Evolutionary conservation across 2,329 filamentous ascomycete genomes (phyloP), one percentile per base, ranked within the genome.

Genomic region (Neopestalotiopsis rosae): DNA sequence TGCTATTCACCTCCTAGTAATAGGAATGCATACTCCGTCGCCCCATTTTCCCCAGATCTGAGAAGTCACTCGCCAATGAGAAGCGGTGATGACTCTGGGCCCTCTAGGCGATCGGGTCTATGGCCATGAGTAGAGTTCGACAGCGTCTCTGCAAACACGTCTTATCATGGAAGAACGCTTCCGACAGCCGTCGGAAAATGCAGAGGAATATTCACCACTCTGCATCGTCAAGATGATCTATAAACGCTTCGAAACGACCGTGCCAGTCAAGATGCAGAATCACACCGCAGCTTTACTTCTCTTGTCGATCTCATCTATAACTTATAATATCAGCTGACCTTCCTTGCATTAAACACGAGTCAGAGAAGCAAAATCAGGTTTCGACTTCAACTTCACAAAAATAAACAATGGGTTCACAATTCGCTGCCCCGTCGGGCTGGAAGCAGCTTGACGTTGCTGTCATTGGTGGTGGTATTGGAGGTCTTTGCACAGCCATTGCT

Each of bases 401-500:
- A 38, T 38, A 17, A 28, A 62, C 5, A 52, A 66, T 66, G 64
- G 64, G 64, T 20, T 66, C 64, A 57, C 64, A 57, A 4, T 58
- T 58, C 28, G 17, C 32, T 17, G 64, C 28, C 52, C 30, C 42
- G 10, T 57, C 65, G 28, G 57, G 65, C 34, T 67, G 65, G 65
- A 67, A 52, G 38, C 52, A 59, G 24, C 65, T 67, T 9, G 57
- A 67, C 7, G 57, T 61, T 32, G 65, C 32, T 32, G 57, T 67
- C 2, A 34, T 67, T 14, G 65, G 65, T 38, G 65, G 65, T 58
- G 65, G 65, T 61, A 67, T 67, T 56, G 84, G 84, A 13, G 84
- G 84, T 71, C 80, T 86, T 75, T 83, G 80, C 0, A 81, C 77
- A 2, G 84, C 83, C 5, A 82, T 86, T 42, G 80, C 85, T 0